phyloP scores from a whole-genome alignment of 2,329 filamentous ascomycete genomes.

The Pseudogymnoascus sp. region DNA sequence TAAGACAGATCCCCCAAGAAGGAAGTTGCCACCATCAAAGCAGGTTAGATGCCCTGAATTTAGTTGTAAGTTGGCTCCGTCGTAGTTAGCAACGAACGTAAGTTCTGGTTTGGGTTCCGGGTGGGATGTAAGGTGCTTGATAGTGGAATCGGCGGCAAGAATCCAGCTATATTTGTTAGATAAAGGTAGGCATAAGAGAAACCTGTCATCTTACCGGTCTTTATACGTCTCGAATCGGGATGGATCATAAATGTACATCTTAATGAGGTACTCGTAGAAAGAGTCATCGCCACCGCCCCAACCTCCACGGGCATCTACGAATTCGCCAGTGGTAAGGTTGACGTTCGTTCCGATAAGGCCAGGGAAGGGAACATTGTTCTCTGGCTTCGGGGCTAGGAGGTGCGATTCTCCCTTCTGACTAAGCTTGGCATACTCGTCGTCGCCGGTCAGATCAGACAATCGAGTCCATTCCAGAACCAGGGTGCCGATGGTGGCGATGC shows the following conservation, averaged over 20 bases:
- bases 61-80: slow-evolving; percentile 36
- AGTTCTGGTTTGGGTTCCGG: slow-evolving; percentile 58
- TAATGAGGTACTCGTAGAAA: slow-evolving; percentile 85
- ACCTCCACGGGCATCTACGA: slow-evolving; percentile 58
- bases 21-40: slow-evolving; percentile 78
- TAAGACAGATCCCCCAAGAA: slow-evolving; percentile 68
- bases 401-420: slow-evolving; percentile 60
- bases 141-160: slow-evolving; percentile 64
- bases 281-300: slow-evolving; percentile 73
- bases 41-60: slow-evolving; percentile 55
- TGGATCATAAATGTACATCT: slow-evolving; percentile 78
- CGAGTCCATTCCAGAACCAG: slow-evolving; percentile 78
- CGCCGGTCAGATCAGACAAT: slow-evolving; percentile 64
- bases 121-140: slow-evolving; percentile 60
- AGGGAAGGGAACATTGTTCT: slow-evolving; percentile 60
- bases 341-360: slow-evolving; percentile 65
- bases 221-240: slow-evolving; percentile 53
- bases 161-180: slow-evolving; percentile 55
- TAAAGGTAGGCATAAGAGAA: neutral
- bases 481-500: slow-evolving; percentile 68
- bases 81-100: slow-evolving; percentile 58
- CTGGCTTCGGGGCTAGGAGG: slow-evolving; percentile 57
- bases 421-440: slow-evolving; percentile 56
- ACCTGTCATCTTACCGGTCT: slow-evolving; percentile 34
- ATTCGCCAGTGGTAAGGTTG: slow-evolving; percentile 54